These are phyloP conservation scores for Gliomastix tumulicola DNA, from an alignment of 2,329 filamentous ascomycete species.

Conservation along the genomic window DNA sequence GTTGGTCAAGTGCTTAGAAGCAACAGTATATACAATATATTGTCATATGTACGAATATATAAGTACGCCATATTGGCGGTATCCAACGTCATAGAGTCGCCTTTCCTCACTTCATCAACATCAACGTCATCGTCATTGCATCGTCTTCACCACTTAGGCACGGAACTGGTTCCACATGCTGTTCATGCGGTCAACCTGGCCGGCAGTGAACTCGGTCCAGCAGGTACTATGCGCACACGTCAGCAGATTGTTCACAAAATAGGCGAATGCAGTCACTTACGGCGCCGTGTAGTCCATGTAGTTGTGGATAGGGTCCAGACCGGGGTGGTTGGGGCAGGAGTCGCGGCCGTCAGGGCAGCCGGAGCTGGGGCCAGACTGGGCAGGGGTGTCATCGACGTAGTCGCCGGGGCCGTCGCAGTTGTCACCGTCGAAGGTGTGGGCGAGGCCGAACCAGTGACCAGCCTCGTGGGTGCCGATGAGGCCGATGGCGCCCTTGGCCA, in stretches of 20 bases:
- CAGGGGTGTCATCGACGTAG: slow-evolving; percentile 29
- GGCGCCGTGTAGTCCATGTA: slow-evolving; percentile 29
- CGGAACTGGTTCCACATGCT: slow-evolving; percentile 28
- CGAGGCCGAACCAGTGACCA: slow-evolving; percentile 40
- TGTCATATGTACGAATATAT: too few species aligned
- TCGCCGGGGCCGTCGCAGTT: slow-evolving; percentile 28
- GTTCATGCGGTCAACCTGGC: slow-evolving; percentile 31
- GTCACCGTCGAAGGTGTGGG: slow-evolving; percentile 37
- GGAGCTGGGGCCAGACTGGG: slow-evolving; percentile 17
- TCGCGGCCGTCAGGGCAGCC: slow-evolving; percentile 29
- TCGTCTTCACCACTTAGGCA: too few species aligned
- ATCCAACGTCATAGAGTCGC: too few species aligned
- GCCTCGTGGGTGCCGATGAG: slow-evolving; percentile 29
- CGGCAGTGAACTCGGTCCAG: slow-evolving; percentile 34
- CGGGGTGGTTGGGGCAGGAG: slow-evolving; percentile 19
- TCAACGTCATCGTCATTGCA: too few species aligned
- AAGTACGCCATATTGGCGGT: too few species aligned
- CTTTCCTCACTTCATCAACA: too few species aligned
- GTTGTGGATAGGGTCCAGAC: slow-evolving; percentile 27
- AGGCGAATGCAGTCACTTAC: slow-evolving; percentile 4
- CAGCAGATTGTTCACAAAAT: slow-evolving; percentile 6
- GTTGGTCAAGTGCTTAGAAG: too few species aligned
- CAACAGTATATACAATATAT: too few species aligned
- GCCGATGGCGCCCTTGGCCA: slow-evolving; percentile 7
- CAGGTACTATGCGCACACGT: slow-evolving; percentile 24